A percentile compares a stretch with the other conserved stretches of the same genome.
Evolutionary conservation across 2,329 filamentous ascomycete genomes (phyloP).

Genomic region (Cladorrhinum sp.): DNA sequence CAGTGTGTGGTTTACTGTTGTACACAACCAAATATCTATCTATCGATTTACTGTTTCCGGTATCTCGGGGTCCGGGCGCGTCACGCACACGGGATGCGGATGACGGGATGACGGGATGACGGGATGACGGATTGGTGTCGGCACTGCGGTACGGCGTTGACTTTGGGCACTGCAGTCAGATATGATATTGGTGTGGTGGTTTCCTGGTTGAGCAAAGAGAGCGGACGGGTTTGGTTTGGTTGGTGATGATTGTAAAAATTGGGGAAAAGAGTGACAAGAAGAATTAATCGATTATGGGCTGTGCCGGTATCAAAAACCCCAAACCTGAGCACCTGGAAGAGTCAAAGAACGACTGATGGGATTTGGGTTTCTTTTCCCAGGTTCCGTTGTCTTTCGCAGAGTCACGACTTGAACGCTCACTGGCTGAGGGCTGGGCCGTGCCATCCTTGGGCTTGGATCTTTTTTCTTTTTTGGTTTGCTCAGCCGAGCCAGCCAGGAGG

Average conservation of each 20-base stretch:
- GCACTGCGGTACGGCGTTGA: neutral
- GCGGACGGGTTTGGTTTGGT: neutral
- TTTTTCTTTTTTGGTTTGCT: neutral
- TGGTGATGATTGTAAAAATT: neutral
- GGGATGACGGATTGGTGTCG: neutral
- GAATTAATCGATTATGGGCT: constrained; percentile 3
- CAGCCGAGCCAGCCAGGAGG: constrained; percentile 1
- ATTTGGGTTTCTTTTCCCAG: neutral
- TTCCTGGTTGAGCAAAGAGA: neutral
- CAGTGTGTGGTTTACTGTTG: neutral
- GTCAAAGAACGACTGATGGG: neutral
- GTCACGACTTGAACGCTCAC: constrained; percentile 1
- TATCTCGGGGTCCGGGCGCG: constrained; percentile 21
- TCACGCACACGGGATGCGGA: constrained; percentile 7
- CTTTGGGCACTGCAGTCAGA: neutral
- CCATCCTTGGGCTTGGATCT: constrained; percentile 1
- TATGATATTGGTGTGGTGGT: neutral
- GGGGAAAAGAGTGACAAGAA: constrained; percentile 7
- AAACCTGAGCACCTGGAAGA: neutral
- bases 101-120: neutral
- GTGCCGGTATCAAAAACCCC: neutral
- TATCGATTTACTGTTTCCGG: constrained; percentile 1
- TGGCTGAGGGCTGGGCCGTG: constrained; percentile 2
- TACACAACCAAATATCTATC: neutral
- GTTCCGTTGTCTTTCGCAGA: neutral